A percentile compares a stretch with the other conserved stretches of the same genome.
Evolutionary conservation across 345 rosid species (phyloP).

Genomic region (sweet orange (Citrus sinensis)): DNA sequence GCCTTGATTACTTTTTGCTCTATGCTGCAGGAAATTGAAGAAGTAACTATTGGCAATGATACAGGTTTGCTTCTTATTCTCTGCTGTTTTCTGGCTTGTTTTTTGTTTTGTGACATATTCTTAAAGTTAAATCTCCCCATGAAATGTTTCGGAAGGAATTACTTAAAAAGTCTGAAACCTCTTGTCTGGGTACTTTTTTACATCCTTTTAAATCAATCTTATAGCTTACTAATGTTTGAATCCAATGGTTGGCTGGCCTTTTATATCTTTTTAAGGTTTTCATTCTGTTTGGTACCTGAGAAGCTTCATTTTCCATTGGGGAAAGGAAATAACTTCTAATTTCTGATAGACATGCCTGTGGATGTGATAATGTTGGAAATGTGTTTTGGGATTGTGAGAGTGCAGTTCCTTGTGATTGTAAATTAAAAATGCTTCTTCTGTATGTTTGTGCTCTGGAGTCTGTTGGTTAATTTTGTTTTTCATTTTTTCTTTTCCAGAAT

Average conservation of each 20-base stretch:
- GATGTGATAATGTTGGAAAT: not conserved
- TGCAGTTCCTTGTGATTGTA: not conserved
- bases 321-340: not conserved
- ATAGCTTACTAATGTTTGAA: not conserved
- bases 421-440: not conserved
- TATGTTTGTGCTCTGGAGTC: not conserved
- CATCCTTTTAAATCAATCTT: not conserved
- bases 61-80: slow-evolving; percentile 56
- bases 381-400: not conserved
- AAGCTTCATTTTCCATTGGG: not conserved
- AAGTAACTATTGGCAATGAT: slow-evolving; percentile 50
- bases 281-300: not conserved
- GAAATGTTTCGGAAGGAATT: not conserved
- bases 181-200: not conserved
- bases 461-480: not conserved
- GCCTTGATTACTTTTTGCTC: slow-evolving; percentile 14
- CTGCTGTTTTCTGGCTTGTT: slow-evolving; percentile 8
- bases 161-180: not conserved
- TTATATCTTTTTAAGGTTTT: not conserved
- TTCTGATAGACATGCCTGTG: not conserved
- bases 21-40: slow-evolving; percentile 65
- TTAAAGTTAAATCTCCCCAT: not conserved
- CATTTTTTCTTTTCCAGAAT: slow-evolving; percentile 43
- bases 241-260: not conserved
- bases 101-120: not conserved